Evolutionary conservation across 169 alveolate species (phyloP), one percentile per base, ranked within the genome.

Genomic region (Plasmodium cynomolgi): DNA sequence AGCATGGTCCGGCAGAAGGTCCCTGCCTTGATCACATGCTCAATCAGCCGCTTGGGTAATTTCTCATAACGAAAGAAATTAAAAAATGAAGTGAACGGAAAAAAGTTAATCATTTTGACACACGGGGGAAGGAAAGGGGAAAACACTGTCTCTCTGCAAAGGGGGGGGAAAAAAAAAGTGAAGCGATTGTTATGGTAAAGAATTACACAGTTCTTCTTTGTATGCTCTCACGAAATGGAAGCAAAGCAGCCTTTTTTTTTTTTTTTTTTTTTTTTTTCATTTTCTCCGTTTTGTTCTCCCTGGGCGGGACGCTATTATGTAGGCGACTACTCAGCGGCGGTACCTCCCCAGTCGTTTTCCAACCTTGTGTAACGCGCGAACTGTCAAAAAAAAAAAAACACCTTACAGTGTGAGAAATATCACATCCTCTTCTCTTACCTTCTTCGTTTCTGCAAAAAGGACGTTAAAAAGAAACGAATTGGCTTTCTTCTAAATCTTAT

Each of bases 1-100:
- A 95, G 81, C 96, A 93, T 54, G 9, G 96, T 93, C 41, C 97
- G 74, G 92, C 96, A 95, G 81, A 95, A 83, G 8, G 97, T 95
- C 15, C 97, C 97, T 4, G 96, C 81, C 92, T 93, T 93, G 29
- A 91, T 95, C 13, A 92, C 96, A 50, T 74, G 34, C 80, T 88
- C 92, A 17, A 93, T 93, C 15, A 91, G 50, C 39, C 29, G 50
- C 54, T 93, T 93, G 15, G 95, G 80, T 47, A 95, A 33, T 15
- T 91, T 90, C 37, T 84, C 92, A 62, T 95, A 95, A 9, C 84
- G 84, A 39, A 84, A 73, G 44, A 7, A 23, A n/a, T 47, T 84
- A 54, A n/a, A 54, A 75, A 50, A 83, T 23, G 26, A 20, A 8
- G 33, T 29, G 31, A 84, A 50, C 6, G 68, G 37, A 5, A 26